phyloP scores from a whole-genome alignment of 2,329 filamentous ascomycete genomes.

The Bertia moriformis region DNA sequence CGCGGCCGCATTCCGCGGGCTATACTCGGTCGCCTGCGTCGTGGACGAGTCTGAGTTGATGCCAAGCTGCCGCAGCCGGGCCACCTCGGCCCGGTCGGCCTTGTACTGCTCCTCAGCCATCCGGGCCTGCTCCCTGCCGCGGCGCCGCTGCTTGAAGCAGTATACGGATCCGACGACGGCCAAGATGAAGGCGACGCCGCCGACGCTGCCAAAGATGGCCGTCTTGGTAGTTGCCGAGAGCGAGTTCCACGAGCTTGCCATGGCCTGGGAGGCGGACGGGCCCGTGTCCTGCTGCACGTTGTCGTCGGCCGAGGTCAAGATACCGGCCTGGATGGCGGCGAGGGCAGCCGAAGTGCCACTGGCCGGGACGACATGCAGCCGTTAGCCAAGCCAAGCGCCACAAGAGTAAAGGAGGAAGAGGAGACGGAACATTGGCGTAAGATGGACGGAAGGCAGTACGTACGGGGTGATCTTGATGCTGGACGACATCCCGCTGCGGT shows the following conservation, averaged over 20 bases:
- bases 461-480: conserved; percentile 45
- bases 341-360: background rate
- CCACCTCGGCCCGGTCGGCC: conserved; percentile 33
- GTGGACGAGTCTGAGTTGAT: conserved; percentile 27
- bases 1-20: background rate
- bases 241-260: conserved; percentile 36
- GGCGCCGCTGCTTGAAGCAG: conserved; percentile 38
- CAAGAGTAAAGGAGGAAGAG: background rate
- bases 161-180: conserved; percentile 29
- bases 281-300: conserved; percentile 31
- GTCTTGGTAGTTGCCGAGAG: conserved; percentile 33
- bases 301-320: conserved; percentile 34
- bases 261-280: conserved; percentile 21
- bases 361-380: too few species aligned
- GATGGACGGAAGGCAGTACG: conserved; percentile 15
- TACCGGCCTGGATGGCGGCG: conserved; percentile 4
- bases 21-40: background rate
- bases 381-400: background rate
- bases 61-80: conserved; percentile 30
- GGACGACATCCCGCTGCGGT: conserved; percentile 42
- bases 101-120: conserved; percentile 25
- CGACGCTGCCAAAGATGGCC: conserved; percentile 33
- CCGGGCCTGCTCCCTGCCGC: conserved; percentile 33
- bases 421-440: background rate
- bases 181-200: conserved; percentile 25